Evolutionary conservation across 768 basidiomycete genomes (phyloP).

Genomic region (Termitomyces sp.): DNA sequence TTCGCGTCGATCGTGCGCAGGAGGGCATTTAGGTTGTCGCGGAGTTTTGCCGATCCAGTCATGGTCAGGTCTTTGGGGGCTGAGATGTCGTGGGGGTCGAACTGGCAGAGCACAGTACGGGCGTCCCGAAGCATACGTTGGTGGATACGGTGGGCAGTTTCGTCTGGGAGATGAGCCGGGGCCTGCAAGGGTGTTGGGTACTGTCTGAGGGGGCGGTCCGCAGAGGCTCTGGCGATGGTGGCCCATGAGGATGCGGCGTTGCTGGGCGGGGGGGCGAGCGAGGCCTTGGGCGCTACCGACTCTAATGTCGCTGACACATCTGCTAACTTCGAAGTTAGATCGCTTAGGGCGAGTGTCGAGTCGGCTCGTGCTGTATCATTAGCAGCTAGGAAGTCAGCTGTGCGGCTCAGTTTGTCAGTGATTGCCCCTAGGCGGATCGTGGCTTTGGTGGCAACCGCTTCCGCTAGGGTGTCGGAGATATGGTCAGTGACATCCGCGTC

Average conservation of each 20-base stretch:
- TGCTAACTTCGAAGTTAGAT: neutral
- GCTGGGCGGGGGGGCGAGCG: neutral
- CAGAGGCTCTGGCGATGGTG: neutral
- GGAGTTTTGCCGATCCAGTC: too few relatives aligned
- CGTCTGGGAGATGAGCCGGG: neutral
- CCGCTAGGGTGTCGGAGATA: neutral
- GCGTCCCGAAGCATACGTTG: neutral
- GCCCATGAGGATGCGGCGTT: neutral
- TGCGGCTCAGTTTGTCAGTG: too few relatives aligned
- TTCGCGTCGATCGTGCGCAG: too few relatives aligned
- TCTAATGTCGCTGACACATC: neutral
- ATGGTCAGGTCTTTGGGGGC: too few relatives aligned
- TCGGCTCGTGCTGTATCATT: neutral
- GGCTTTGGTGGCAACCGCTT: neutral
- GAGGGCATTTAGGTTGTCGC: too few relatives aligned
- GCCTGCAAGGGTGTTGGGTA: neutral
- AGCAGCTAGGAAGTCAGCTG: neutral
- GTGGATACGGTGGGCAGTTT: neutral
- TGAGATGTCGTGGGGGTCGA: too few relatives aligned
- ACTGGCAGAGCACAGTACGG: too few relatives aligned
- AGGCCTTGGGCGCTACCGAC: neutral
- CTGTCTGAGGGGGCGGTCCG: neutral
- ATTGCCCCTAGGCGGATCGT: too few relatives aligned
- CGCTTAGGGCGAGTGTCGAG: neutral
- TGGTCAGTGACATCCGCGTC: neutral